Evolutionary conservation across 306 rosid genomes (phyloP).

Genomic region (Citrullus amarus): DNA sequence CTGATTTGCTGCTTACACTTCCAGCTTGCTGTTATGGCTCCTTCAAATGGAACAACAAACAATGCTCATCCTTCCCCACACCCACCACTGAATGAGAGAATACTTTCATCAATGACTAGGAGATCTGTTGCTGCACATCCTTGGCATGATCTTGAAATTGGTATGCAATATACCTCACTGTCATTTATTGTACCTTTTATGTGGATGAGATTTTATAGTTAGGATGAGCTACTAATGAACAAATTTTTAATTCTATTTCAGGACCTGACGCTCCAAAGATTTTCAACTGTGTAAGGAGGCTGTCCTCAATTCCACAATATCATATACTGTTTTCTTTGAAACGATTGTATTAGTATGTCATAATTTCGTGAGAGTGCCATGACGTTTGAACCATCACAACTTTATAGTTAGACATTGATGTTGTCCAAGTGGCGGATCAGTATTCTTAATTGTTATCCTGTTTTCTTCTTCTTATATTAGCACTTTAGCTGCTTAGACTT

Average conservation of each 20-base stretch:
- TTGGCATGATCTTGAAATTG: slow-evolving; percentile 99
- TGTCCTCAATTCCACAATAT: not conserved
- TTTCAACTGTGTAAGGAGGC: slow-evolving; percentile 78
- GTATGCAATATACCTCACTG: slow-evolving; percentile 22
- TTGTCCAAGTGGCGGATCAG: too few species aligned
- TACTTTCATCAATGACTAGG: slow-evolving; percentile 87
- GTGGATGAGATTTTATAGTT: not conserved
- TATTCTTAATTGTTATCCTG: not conserved
- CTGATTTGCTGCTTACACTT: slow-evolving; percentile 3
- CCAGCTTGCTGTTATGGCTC: slow-evolving; percentile 31
- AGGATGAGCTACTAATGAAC: not conserved
- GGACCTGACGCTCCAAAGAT: slow-evolving; percentile 87
- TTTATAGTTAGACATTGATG: not conserved
- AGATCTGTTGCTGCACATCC: slow-evolving; percentile 97
- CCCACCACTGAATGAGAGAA: slow-evolving; percentile 91
- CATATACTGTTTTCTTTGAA: not conserved
- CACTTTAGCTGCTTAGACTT: not conserved
- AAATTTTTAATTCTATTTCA: slow-evolving; percentile 22
- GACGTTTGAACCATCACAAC: not conserved
- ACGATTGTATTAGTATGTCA: not conserved
- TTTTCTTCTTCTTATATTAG: not conserved
- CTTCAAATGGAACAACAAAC: slow-evolving; percentile 36
- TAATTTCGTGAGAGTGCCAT: not conserved
- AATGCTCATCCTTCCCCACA: slow-evolving; percentile 25
- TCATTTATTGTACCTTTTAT: not conserved